Base-by-base conservation (phyloP, 805 yeast species). In the Naumovozyma dairenensis region DNA sequence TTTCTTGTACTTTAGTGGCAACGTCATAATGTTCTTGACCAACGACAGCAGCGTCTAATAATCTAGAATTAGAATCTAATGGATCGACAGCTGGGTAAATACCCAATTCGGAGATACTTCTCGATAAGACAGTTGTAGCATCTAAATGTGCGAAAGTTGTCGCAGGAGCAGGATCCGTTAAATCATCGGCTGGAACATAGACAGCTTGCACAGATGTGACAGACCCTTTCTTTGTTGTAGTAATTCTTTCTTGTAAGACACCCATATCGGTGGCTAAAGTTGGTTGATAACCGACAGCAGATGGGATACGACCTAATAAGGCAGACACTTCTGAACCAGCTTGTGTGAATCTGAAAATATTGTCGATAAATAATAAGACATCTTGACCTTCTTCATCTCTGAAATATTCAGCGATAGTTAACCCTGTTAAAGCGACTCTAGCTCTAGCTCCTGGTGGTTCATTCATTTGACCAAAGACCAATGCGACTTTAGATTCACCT, bases 381-480 rank as follows among this genome's bases (percentile, higher is more conserved):
- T 92, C 98, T 77, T 92, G 96, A 71, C 98, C 98, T 76, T 89
- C 98, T 72, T 84, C 97, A 70, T 89, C 98, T 86, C 98, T 92
- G 92, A 89, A 89, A 78, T 92, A 89, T 77, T 89, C 98, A 59
- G 98, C 98, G 67, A 89, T 86, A 71, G 98, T 89, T 69, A 89
- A 80, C 80, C 98, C 98, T 56, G 98, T 92, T 67, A 89, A 75
- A 59, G 98, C 98, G 66, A 92, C 97, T 79, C 98, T 89, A 60
- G 98, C 96, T 80, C 98, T 87, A 60, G 98, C 98, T 74, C 98
- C 98, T 56, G 98, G 98, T 63, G 98, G 98, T 79, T 89, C 98
- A 79, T 89, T 89, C 98, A 89, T 89, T 77, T 92, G 98, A 69
- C 98, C 98, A 77, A 89, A 89, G 46, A 89, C 98, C 62, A 89